Base-by-base conservation (phyloP, 176 grass and related monocot species). In the Juncus effusus region DNA sequence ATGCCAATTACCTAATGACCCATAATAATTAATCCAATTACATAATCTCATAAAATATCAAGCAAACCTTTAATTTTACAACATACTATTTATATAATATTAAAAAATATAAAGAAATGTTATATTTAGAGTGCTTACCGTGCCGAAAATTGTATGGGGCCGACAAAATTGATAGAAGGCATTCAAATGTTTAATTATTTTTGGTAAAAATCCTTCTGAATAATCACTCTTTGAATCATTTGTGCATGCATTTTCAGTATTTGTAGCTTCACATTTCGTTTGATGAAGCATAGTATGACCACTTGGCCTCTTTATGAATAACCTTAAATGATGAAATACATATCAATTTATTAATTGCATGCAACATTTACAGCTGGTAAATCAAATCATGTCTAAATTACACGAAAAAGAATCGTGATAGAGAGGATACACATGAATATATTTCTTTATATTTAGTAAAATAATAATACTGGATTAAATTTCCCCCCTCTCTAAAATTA, bases 81-180 rank as follows among this genome's bases (percentile, higher is more conserved):
- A 28, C 1, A 40, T 55, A 6, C 7, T 47, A 38, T 54, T 19
- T 10, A 63, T 61, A 14, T 1, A 16, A 41, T 61, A 36, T 47
- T 41, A 6, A 1, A 66, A 14, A 5, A 8, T 10, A 51, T 3
- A 40, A 9, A 38, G 49, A 4, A 38, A 58, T 37, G 10, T 51
- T 2, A 7, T 5, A 55, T 61, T 41, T 35, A 12, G 54, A 74
- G 12, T 62, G 13, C 90, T 87, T 76, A 90, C 90, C 3, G 90
- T 90, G 72, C 86, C 91, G 12, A 85, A 79, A 4, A 95, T 77
- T 60, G 91, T 90, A 54, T 95, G 91, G 28, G 86, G 91, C 13
- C 91, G 81, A 63, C 64, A 87, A 68, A 95, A 95, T 51, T 51
- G 59, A 40, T 81, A 85, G 40, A 95, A 95, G 16, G 86, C 76